These are phyloP conservation scores for Herpetomonas muscarum DNA, from an alignment of 208 protist species.

Conservation along the genomic window DNA sequence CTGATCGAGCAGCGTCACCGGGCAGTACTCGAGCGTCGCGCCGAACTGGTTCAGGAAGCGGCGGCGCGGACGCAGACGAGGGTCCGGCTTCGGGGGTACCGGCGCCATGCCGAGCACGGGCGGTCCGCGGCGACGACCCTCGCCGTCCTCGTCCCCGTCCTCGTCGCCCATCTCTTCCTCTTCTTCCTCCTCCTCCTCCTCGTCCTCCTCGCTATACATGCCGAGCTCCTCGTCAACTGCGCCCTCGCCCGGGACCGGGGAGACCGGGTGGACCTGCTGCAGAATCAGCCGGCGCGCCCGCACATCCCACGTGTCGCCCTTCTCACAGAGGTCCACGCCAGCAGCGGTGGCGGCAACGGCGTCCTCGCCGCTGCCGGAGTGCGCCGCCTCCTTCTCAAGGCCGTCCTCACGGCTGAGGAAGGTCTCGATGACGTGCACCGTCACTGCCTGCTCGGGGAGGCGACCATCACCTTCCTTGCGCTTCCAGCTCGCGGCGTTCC, in stretches of 20 bases:
- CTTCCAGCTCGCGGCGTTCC: slow-evolving; percentile 5
- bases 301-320: too few species aligned
- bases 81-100: too few species aligned
- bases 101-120: too few species aligned
- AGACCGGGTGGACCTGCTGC: too few species aligned
- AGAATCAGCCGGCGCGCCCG: too few species aligned
- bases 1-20: slow-evolving; percentile 70
- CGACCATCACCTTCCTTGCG: slow-evolving; percentile 8
- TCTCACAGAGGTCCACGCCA: too few species aligned
- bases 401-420: too few species aligned
- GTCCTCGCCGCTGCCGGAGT: too few species aligned
- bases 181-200: slow-evolving; percentile 18
- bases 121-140: slow-evolving; percentile 8
- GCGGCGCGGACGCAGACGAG: slow-evolving; percentile 36
- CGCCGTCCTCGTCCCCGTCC: slow-evolving; percentile 7
- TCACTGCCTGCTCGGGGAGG: slow-evolving; percentile 7
- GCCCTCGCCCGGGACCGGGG: not conserved
- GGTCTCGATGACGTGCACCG: not conserved
- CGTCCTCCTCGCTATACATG: slow-evolving; percentile 13
- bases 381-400: too few species aligned
- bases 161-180: not conserved
- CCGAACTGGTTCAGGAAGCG: slow-evolving; percentile 84
- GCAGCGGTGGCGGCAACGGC: too few species aligned
- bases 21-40: slow-evolving; percentile 70
- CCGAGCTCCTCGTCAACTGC: not conserved